These are phyloP conservation scores for Aspergillus avenaceus DNA, from an alignment of 495 filamentous ascomycete genomes.

Conservation along the genomic window DNA sequence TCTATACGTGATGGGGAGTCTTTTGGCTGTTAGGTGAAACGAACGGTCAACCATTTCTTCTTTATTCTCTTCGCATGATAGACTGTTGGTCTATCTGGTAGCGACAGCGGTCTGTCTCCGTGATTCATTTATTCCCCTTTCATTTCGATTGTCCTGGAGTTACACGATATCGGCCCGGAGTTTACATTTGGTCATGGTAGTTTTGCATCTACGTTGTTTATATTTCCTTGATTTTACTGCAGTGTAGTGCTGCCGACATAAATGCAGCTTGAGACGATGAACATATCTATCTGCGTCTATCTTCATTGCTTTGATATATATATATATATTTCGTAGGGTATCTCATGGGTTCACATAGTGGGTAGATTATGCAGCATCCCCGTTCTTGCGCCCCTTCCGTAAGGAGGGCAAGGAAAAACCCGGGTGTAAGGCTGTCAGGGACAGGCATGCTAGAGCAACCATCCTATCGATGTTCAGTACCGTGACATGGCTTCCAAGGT, in stretches of 20 bases:
- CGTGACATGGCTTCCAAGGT: background rate
- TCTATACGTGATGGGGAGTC: background rate
- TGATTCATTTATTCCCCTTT: background rate
- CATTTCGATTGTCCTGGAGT: background rate
- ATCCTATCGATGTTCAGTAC: slow-evolving; percentile 30
- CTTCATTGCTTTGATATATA: background rate
- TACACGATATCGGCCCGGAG: background rate
- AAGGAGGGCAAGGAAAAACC: slow-evolving; percentile 45
- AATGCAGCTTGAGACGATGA: background rate
- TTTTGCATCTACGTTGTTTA: background rate
- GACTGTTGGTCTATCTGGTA: background rate
- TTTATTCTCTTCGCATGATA: slow-evolving; percentile 2
- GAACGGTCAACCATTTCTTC: background rate
- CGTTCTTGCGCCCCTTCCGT: slow-evolving; percentile 27
- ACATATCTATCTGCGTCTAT: background rate
- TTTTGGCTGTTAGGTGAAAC: slow-evolving; percentile 4
- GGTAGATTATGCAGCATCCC: slow-evolving; percentile 6
- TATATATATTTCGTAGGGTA: background rate
- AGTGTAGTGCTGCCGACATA: background rate
- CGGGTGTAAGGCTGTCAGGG: slow-evolving; percentile 48
- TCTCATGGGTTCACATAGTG: background rate
- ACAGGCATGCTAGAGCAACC: slow-evolving; percentile 41
- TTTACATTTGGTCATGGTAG: background rate
- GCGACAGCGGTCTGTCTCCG: background rate
- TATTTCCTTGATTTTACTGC: background rate